Conservation (phyloP, 345 rosid species). For the Litchi chinensis region DNA sequence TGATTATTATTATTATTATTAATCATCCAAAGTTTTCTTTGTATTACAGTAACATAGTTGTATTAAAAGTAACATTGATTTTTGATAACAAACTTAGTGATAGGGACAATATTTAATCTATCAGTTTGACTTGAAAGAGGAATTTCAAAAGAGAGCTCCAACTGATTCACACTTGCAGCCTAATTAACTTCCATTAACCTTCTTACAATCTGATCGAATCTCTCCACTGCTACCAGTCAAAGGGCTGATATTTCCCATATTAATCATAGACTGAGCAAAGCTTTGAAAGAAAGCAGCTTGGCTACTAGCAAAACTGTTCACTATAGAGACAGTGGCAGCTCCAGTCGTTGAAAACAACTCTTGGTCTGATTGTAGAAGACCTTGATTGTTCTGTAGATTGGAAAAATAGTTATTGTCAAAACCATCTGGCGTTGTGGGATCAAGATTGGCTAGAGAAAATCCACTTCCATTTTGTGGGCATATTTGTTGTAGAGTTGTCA, state of each 20-base stretch:
- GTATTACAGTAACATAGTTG: no score
- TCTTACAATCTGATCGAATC: conserved; percentile 40
- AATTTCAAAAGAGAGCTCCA: background rate
- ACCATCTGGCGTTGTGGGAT: conserved; percentile 38
- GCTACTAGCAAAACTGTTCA: conserved; percentile 35
- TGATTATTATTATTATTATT: no score
- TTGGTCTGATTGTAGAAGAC: conserved; percentile 51
- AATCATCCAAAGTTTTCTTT: no score
- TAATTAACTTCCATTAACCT: conserved; percentile 38
- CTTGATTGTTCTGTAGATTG: conserved; percentile 41
- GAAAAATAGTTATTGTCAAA: conserved; percentile 48
- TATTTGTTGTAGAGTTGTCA: conserved; percentile 27
- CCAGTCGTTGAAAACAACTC: conserved; percentile 37
- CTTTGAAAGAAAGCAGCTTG: conserved; percentile 38
- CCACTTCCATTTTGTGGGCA: conserved; percentile 43
- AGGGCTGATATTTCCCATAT: conserved; percentile 48
- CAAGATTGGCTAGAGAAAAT: conserved; percentile 27
- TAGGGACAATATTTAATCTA: background rate
- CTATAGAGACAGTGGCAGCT: conserved; percentile 31
- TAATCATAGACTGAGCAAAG: conserved; percentile 49
- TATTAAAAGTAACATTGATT: no score
- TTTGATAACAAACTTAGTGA: no score
- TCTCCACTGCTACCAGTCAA: conserved; percentile 46
- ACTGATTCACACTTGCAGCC: background rate
- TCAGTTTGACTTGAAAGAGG: background rate